Base-by-base conservation (phyloP, 2,329 filamentous ascomycete species). In the Berkeleyomyces basicola region DNA sequence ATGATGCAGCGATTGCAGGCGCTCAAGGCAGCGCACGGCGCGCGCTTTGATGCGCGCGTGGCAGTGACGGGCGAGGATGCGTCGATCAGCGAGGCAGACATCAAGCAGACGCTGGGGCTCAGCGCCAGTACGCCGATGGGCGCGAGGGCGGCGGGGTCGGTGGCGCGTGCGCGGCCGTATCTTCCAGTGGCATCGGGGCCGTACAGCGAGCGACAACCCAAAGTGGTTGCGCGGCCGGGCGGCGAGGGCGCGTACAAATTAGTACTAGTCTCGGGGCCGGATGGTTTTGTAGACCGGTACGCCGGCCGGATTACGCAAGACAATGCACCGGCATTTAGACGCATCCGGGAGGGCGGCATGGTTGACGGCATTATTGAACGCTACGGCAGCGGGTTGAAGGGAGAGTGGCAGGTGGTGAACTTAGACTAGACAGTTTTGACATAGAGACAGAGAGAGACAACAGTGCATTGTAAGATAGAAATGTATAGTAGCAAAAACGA, bases 201-300 rank as follows among this genome's bases (percentile, higher is more conserved):
- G 57, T 66, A 62, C 49, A 60, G 58, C 4, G 62, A 64, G 53
- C 53, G 58, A 44, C 61, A 63, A 23, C 64, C 61, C n/a, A 65
- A 65, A 58, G 59, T 65, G 7, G 59, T 63, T 1, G 44, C 62
- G 14, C 57, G 59, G 16, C 61, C 68, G 4, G 68, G 68, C 7
- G 63, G 9, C 47, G 60, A 9, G 68, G 73, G 0, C 78, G 81
- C 0, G 81, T 65, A 79, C 66, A 84, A 84, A 65, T 71, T 96
- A 23, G 76, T 96, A n/a, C 77, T 96, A 63, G 82, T 97, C 1
- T 95, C 90, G 0, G 93, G 93, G 0, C 92, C 93, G 0, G 89
- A 95, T 61, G 92, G 93, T 0, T 97, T 97, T 73, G 80, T 97
- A 46, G 80, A 82, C 51, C 81, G 86, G 66, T 88, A 87, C 74